A percentile compares a stretch with the other conserved stretches of the same genome.
Evolutionary conservation across 352 stramenopile species (phyloP).

Genomic region (Globisporangium viniferum): DNA sequence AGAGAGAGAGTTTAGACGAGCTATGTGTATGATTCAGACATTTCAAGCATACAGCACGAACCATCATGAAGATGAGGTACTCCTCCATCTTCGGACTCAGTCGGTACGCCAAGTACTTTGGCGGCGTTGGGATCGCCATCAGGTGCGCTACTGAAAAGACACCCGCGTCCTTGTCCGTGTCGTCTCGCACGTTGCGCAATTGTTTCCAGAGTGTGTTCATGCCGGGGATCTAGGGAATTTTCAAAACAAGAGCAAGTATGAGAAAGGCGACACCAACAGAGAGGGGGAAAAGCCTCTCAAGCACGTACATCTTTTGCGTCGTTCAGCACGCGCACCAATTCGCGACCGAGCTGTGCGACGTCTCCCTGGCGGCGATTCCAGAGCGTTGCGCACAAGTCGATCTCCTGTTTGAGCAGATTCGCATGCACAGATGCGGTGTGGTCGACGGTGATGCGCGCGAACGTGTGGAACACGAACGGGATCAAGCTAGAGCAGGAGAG

Average conservation of each 20-base stretch:
- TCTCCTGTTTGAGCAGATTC: slow-evolving; percentile 70
- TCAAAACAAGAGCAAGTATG: background rate
- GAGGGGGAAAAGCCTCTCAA: background rate
- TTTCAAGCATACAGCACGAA: slow-evolving; percentile 18
- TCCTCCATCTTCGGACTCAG: slow-evolving; percentile 87
- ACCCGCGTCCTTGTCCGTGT: slow-evolving; percentile 46
- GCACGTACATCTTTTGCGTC: slow-evolving; percentile 73
- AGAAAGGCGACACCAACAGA: slow-evolving; percentile 6
- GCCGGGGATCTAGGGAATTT: slow-evolving; percentile 50
- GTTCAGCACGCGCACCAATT: slow-evolving; percentile 76
- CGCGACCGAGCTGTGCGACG: slow-evolving; percentile 65
- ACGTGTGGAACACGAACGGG: slow-evolving; percentile 81
- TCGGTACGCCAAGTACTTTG: slow-evolving; percentile 75
- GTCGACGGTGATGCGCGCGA: slow-evolving; percentile 67
- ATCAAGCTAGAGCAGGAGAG: slow-evolving; percentile 70
- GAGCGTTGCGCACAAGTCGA: slow-evolving; percentile 69
- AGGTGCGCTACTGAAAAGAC: slow-evolving; percentile 65
- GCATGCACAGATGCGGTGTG: slow-evolving; percentile 50
- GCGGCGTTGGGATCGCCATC: slow-evolving; percentile 70
- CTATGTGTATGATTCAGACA: background rate
- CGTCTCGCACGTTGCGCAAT: slow-evolving; percentile 61
- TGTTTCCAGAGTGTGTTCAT: slow-evolving; percentile 85
- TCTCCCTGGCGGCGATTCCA: slow-evolving; percentile 69
- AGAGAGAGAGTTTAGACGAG: background rate
- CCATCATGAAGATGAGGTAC: slow-evolving; percentile 85